Conservation (phyloP, 257 asterid genomes). For the Euphrasia confusa region DNA sequence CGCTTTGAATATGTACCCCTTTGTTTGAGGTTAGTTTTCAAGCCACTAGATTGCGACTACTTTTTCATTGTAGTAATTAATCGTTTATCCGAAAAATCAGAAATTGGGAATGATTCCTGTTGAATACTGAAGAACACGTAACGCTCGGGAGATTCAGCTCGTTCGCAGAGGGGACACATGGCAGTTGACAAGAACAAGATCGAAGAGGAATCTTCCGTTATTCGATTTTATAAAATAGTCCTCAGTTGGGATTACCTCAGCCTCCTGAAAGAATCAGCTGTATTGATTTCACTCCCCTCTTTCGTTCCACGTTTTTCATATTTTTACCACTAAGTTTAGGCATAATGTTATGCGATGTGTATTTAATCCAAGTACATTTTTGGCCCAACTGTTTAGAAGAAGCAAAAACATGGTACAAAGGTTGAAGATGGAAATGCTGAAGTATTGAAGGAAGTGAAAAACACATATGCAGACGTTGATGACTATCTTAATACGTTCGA, state of each 20-base stretch:
- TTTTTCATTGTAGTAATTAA: no score
- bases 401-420: conserved; percentile 28
- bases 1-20: no score
- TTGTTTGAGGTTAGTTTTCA: no score
- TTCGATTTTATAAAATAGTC: conserved; percentile 70
- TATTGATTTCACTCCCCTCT: conserved; percentile 21
- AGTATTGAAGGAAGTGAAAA: conserved; percentile 60
- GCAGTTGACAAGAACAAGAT: conserved; percentile 63
- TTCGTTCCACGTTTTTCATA: neutral
- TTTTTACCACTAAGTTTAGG: neutral
- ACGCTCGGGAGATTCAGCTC: no score
- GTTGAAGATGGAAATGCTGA: conserved; percentile 31
- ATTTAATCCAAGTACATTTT: neutral
- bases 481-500: conserved; percentile 73
- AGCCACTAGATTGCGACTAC: no score
- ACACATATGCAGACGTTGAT: conserved; percentile 63
- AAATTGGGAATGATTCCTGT: no score
- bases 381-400: conserved; percentile 20
- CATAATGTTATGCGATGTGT: conserved; percentile 7
- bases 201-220: conserved; percentile 54
- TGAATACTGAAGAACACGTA: no score
- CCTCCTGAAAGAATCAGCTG: conserved; percentile 57
- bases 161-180: conserved; percentile 28
- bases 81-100: no score
- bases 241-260: conserved; percentile 86